Evolutionary conservation across 176 grass and related monocot genomes (phyloP), one percentile per base, ranked within the genome.

Genomic region (Ensete glaucum): DNA sequence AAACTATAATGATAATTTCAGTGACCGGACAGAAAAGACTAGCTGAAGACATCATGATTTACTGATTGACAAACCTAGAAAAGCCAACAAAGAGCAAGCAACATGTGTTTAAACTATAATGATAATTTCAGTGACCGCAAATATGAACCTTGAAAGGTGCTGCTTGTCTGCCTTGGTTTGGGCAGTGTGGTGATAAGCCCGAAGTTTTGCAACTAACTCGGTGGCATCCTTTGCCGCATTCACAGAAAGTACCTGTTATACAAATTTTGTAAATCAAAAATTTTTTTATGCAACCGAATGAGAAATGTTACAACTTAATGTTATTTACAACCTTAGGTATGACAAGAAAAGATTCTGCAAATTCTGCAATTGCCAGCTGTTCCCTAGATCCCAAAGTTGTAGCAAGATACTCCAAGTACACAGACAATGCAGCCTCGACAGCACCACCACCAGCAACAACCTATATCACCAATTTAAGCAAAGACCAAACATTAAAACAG

Each of bases 391-490:
- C 88, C 9, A 98, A 84, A 26, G 86, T 98, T 75, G 88, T 98
- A 24, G 88, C 80, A 65, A 96, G 83, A 82, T 92, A 88, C 74
- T 96, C 93, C 79, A 96, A 84, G 79, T 92, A 96, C 52, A 92
- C 93, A 62, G 93, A 96, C 71, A 92, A 76, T 9, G 93, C 93
- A 24, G 93, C 79, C 80, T 96, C 87, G 8, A 90, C 89, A 21
- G 93, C 93, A 78, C 93, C 93, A 84, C 93, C 93, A 69, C 89
- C 93, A 84, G 93, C 93, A 73, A 96, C 93, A 43, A 97, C 85
- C 89, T 96, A 80, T 49, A 81, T 22, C 50, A 2, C 64, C 10
- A 69, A 62, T 15, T 79, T 64, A 78, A 59, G 19, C 75, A 62
- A 74, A 43, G 34, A 43, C 34, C 34, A 43, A 43, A 43, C 5